Evolutionary conservation across 1,284 basidiomycete genomes (phyloP).

Genomic region (Boletus smithii): DNA sequence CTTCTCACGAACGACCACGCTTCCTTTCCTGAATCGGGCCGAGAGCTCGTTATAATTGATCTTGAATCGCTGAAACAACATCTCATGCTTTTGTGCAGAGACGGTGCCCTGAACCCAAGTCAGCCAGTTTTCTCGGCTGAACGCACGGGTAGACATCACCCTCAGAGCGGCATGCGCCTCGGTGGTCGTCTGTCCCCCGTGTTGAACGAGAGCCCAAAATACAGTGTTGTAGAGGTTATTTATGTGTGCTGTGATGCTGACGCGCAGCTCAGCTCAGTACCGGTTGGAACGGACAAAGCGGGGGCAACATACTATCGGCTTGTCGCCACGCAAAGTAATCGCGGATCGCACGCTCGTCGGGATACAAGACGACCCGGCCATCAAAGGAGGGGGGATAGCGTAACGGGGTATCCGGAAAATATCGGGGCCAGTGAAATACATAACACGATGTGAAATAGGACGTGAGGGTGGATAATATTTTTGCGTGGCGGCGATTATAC

Average conservation of each 20-base stretch:
- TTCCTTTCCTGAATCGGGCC: constrained; percentile 82
- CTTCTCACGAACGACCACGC: constrained; percentile 69
- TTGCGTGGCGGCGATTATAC: constrained; percentile 85
- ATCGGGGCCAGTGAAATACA: constrained; percentile 80
- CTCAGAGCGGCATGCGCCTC: constrained; percentile 80
- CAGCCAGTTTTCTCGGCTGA: not conserved
- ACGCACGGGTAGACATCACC: constrained; percentile 29
- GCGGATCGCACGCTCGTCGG: constrained; percentile 64
- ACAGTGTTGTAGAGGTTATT: constrained; percentile 97
- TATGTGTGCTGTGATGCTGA: constrained; percentile 74
- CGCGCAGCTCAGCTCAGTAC: constrained; percentile 22
- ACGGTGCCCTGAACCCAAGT: constrained; percentile 66
- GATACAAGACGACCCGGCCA: constrained; percentile 86
- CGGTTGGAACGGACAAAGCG: not conserved
- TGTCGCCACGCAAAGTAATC: constrained; percentile 98
- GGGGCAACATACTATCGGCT: constrained; percentile 75
- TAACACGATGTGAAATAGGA: constrained; percentile 94
- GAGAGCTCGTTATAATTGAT: constrained; percentile 88
- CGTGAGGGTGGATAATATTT: constrained; percentile 85
- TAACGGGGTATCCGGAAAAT: constrained; percentile 72
- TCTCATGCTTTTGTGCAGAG: constrained; percentile 88
- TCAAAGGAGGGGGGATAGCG: constrained; percentile 90
- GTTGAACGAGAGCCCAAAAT: constrained; percentile 91
- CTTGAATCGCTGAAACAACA: constrained; percentile 76
- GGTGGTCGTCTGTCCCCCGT: constrained; percentile 70